Conservation (phyloP, 768 basidiomycete genomes). For the Asterophora lycoperdoides region DNA sequence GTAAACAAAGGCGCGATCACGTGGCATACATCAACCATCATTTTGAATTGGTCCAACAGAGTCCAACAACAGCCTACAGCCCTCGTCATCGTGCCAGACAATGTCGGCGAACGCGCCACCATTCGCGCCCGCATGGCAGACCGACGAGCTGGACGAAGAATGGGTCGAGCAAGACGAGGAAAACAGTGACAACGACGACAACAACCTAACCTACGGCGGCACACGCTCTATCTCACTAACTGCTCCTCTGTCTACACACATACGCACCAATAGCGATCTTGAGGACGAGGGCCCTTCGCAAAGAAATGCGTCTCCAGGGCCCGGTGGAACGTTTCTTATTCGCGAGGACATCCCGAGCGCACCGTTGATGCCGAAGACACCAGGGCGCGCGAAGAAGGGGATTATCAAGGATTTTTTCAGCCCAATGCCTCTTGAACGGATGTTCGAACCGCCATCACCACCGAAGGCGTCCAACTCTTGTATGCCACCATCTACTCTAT, state of each 20-base stretch:
- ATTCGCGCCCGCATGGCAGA: constrained; percentile 69
- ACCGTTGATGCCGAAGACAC: constrained; percentile 62
- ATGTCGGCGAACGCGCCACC: constrained; percentile 26
- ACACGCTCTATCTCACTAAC: constrained; percentile 60
- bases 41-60: background rate
- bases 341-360: constrained; percentile 58
- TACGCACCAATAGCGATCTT: constrained; percentile 42
- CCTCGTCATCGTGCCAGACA: constrained; percentile 19
- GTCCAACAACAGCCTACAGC: constrained; percentile 6
- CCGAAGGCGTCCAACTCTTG: constrained; percentile 31
- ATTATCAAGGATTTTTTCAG: constrained; percentile 81
- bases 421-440: constrained; percentile 78
- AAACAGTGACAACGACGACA: constrained; percentile 32
- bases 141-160: constrained; percentile 87
- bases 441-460: constrained; percentile 94
- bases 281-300: constrained; percentile 25
- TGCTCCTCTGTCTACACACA: constrained; percentile 47
- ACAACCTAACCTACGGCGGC: constrained; percentile 42
- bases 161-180: constrained; percentile 70
- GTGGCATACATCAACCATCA: constrained; percentile 17
- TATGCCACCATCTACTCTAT: constrained; percentile 14
- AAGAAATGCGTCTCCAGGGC: constrained; percentile 23
- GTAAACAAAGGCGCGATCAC: constrained; percentile 20
- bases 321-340: constrained; percentile 71
- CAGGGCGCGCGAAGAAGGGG: constrained; percentile 56